Conservation (phyloP, 306 rosid species). For the Canavalia ensiformis region DNA sequence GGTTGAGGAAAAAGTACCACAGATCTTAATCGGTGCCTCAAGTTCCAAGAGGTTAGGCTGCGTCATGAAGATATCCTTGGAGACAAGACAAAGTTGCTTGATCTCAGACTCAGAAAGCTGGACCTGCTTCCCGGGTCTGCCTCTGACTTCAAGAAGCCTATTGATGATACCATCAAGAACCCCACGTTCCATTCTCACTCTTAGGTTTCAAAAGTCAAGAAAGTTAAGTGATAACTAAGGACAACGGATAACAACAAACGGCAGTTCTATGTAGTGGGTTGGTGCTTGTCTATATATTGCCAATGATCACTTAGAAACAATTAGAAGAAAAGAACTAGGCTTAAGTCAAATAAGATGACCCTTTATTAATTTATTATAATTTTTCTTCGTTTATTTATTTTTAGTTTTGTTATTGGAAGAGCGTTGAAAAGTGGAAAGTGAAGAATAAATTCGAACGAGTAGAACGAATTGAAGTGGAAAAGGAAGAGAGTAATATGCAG, state of each 20-base stretch:
- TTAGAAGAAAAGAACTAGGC: background rate
- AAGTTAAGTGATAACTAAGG: constrained; percentile 12
- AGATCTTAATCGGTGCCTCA: constrained; percentile 86
- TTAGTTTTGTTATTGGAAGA: background rate
- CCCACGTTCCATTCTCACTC: constrained; percentile 61
- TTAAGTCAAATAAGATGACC: constrained; percentile 29
- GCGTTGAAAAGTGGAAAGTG: constrained; percentile 46
- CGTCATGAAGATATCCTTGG: constrained; percentile 71
- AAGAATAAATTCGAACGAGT: constrained; percentile 41
- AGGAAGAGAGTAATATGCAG: background rate
- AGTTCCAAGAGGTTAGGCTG: constrained; percentile 91
- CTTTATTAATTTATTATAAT: background rate
- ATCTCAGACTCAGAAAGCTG: constrained; percentile 82
- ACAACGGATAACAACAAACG: constrained; percentile 33
- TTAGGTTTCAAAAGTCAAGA: constrained; percentile 29
- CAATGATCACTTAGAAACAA: background rate
- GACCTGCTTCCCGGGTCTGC: constrained; percentile 74
- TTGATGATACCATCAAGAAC: constrained; percentile 74
- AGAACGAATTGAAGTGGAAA: constrained; percentile 25
- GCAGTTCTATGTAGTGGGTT: background rate
- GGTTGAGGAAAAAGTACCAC: constrained; percentile 64
- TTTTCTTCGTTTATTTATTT: background rate
- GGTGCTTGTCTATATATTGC: constrained; percentile 25
- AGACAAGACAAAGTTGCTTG: constrained; percentile 75
- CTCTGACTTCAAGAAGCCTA: constrained; percentile 76